These are phyloP conservation scores for Ceratocystis huliohia DNA, from an alignment of 2,329 filamentous ascomycete species.

Conservation along the genomic window DNA sequence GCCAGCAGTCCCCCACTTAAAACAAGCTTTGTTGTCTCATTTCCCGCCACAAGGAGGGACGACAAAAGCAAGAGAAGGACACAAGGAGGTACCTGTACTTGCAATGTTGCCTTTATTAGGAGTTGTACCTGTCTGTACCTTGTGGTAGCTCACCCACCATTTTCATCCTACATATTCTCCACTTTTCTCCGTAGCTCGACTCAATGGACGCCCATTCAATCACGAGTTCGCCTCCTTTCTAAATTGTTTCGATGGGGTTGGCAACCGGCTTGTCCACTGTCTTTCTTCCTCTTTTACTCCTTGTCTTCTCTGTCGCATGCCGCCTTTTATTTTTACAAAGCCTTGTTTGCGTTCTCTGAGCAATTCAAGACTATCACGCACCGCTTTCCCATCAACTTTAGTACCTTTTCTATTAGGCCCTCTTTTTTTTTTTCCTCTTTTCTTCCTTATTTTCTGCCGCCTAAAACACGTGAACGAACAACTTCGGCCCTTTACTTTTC, in stretches of 20 bases:
- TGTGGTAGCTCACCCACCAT: neutral
- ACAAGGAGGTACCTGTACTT: no score
- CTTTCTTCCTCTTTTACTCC: neutral
- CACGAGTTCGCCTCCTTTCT: conserved; percentile 6
- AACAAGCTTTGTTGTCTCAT: neutral
- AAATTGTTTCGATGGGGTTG: neutral
- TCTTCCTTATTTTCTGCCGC: neutral
- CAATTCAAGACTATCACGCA: neutral
- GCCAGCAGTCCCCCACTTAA: neutral
- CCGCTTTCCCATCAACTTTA: neutral
- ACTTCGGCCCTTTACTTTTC: conserved; percentile 8
- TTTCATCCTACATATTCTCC: neutral
- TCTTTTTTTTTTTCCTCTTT: neutral
- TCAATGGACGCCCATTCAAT: neutral
- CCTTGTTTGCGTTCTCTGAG: neutral
- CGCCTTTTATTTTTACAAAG: neutral
- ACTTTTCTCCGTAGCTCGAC: conserved; percentile 1
- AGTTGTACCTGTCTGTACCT: neutral
- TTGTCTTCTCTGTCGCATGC: neutral
- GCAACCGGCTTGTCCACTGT: neutral
- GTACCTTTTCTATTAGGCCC: neutral
- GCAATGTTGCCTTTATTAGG: neutral
- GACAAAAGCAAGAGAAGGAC: no score
- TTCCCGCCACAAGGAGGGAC: neutral
- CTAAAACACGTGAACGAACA: neutral